Evolutionary conservation across 352 stramenopile species (phyloP), one percentile per base, ranked within the genome.

Genomic region (Pythium volutum): DNA sequence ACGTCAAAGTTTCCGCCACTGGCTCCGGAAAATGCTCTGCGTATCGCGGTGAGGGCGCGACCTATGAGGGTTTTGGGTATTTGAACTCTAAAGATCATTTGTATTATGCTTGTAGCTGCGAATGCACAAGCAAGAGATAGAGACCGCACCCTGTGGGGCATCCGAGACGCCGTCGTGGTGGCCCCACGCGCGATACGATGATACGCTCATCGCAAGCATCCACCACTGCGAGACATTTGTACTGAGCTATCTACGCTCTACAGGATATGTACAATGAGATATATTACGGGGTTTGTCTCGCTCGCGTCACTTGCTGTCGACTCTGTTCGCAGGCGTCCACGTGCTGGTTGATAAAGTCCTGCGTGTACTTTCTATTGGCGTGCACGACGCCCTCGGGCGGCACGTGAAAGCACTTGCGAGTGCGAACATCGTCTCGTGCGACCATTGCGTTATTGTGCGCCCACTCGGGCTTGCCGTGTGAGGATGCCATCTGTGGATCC

Each of bases 361-460:
- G 69, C 23, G 79, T 88, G 68, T 91, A 91, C 52, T 66, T 70
- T 66, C 79, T 75, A 54, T 89, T 67, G 33, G 77, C 81, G 42
- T 70, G 76, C 60, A 89, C 62, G 15, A 71, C 49, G 8, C 77
- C 78, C 36, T 87, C 79, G 3, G 56, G 62, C 16, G 81, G 79
- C 18, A 79, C 55, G 52, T 88, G 76, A 55, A 82, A 74, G 58
- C 73, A 87, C 34, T 53, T 65, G 15, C 71, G 67, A 14, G 53
- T 74, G 33, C 76, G 74, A 27, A 90, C 74, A 18, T 78, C 69
- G 25, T 76, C 67, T 31, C 70, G 73, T 23, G 78, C 78, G 16
- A 47, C 59, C 22, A 71, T 34, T 5, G 75, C 64, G 46, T 87
- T 90, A 59, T 68, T 88, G 59, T 76, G 71, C 18, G 46, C 51